A percentile compares a stretch with the other conserved stretches of the same genome.
Evolutionary conservation across 202 grass and related monocot species (phyloP).

Genomic region (Setaria italica): DNA sequence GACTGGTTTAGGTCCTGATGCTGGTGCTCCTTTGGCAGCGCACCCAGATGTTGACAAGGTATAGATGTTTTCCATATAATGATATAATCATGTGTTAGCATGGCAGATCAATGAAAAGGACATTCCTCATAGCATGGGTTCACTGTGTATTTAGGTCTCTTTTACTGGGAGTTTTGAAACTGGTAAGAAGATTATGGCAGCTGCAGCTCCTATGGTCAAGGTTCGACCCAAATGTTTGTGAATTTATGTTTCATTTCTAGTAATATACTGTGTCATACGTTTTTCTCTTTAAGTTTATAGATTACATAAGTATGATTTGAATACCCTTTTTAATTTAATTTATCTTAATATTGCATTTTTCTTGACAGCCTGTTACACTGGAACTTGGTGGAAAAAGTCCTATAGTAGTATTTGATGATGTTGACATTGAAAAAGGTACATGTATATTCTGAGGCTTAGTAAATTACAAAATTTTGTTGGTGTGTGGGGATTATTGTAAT

Average conservation of each 20-base stretch:
- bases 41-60: slow-evolving; percentile 95
- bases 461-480: neutral
- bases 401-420: slow-evolving; percentile 97
- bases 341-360: slow-evolving; percentile 47
- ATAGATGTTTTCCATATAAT: slow-evolving; percentile 20
- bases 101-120: slow-evolving; percentile 18
- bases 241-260: neutral
- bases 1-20: slow-evolving; percentile 82
- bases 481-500: neutral
- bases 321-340: slow-evolving; percentile 14
- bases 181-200: slow-evolving; percentile 88
- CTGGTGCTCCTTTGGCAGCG: slow-evolving; percentile 91
- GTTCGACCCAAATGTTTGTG: slow-evolving; percentile 54
- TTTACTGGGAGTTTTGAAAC: slow-evolving; percentile 96
- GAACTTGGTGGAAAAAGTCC: slow-evolving; percentile 99
- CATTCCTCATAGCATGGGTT: slow-evolving; percentile 25
- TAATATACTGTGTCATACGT: neutral
- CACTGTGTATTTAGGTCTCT: slow-evolving; percentile 67
- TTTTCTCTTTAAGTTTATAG: slow-evolving; percentile 6
- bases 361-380: slow-evolving; percentile 86
- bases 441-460: slow-evolving; percentile 17
- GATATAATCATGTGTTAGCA: slow-evolving; percentile 4
- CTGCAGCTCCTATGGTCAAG: slow-evolving; percentile 89
- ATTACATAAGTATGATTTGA: slow-evolving; percentile 12
- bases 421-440: slow-evolving; percentile 91